Base-by-base conservation (phyloP, 495 filamentous ascomycete genomes). In the Staphylotrichum tortipilum region DNA sequence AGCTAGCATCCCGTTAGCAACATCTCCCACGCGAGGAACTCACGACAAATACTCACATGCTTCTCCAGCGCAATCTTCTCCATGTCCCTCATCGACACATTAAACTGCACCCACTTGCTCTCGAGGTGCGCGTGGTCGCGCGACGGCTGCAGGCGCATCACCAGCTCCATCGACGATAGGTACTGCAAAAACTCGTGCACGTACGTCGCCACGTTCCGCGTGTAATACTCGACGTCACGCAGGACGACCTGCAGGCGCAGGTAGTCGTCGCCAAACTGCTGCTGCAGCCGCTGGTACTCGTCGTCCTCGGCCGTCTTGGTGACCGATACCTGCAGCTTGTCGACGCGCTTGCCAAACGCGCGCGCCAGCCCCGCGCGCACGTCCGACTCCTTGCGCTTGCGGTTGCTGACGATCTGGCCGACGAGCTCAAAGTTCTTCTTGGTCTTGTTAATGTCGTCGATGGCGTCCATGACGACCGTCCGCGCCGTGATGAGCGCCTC, bases 371-470 rank as follows among this genome's bases (percentile, higher is more conserved):
- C 86, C 30, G 83, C 73, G 39, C 86, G 79, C 45, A 91, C 85
- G 69, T 95, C 89, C 0, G 88, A 89, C 52, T 95, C 88, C 59
- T 94, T 94, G 53, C 88, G 82, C 67, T 92, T 92, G 34, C 88
- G 78, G 38, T 49, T 60, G 39, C 82, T 78, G 33, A 92, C 83
- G 53, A 94, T 89, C 64, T 94, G 83, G 6, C 85, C 88, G 22
- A 97, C 83, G 47, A 94, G 77, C 54, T 95, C 87, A 21, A 86
- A 87, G 11, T 91, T 85, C 63, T 87, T 89, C 67, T 95, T 96
- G 54, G 88, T 76, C 51, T 90, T 87, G 69, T 97, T 94, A 59
- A 98, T 95, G 21, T 89, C 83, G 26, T 83, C 76, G 31, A 86
- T 83, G 36, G 90, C 79, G 11, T 77, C 78, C 18, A 81, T 83